phyloP scores from a whole-genome alignment of 306 rosid genomes.

The Biancaea sappan region DNA sequence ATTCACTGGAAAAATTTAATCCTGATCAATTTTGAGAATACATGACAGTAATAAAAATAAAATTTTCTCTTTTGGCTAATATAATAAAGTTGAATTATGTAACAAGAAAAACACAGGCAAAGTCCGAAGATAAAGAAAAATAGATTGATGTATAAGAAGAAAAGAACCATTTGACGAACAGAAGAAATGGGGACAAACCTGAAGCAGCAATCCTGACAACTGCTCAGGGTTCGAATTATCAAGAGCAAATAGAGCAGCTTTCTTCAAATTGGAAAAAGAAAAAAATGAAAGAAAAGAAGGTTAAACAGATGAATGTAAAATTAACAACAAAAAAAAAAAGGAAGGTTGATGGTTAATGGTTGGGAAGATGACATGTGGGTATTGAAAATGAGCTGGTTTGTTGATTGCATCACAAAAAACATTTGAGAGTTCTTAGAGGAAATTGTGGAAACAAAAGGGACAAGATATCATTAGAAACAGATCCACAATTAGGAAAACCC shows the following conservation, averaged over 20 bases:
- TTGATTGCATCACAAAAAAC: slow-evolving; percentile 48
- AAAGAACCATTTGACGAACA: neutral
- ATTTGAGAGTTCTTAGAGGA: slow-evolving; percentile 48
- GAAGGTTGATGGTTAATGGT: slow-evolving; percentile 22
- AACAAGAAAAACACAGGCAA: neutral
- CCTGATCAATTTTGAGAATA: too few relatives aligned
- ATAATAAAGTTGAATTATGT: too few relatives aligned
- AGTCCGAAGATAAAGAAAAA: neutral
- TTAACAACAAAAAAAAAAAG: neutral
- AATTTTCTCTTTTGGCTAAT: too few relatives aligned
- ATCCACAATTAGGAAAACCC: slow-evolving; percentile 54
- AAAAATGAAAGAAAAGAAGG: slow-evolving; percentile 32
- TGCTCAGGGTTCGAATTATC: slow-evolving; percentile 27
- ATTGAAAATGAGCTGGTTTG: slow-evolving; percentile 49
- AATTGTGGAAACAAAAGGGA: slow-evolving; percentile 54
- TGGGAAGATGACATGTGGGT: slow-evolving; percentile 49
- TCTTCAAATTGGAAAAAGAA: slow-evolving; percentile 26
- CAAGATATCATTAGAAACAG: slow-evolving; percentile 28
- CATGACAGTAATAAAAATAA: too few relatives aligned
- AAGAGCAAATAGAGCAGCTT: slow-evolving; percentile 31
- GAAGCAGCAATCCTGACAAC: slow-evolving; percentile 36
- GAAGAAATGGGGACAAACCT: slow-evolving; percentile 45
- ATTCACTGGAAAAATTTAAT: too few relatives aligned
- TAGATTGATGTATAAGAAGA: slow-evolving; percentile 25
- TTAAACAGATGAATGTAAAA: slow-evolving; percentile 3